These are phyloP conservation scores for Linnemannia schmuckeri DNA, from an alignment of 192 early-diverging fungal genomes.

Conservation along the genomic window DNA sequence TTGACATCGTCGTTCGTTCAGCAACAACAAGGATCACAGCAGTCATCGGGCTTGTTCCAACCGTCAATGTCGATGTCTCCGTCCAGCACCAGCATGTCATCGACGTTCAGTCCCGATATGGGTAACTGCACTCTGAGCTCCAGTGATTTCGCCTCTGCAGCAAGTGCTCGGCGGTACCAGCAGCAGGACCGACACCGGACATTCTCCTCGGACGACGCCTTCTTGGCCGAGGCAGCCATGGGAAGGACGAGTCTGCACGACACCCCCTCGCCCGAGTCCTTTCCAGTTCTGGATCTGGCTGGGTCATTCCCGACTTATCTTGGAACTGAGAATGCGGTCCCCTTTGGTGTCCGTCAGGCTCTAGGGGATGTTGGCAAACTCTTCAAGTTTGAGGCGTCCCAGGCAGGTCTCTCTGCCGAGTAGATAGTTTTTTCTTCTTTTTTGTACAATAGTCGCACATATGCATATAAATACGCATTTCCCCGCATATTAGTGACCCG, in stretches of 20 bases:
- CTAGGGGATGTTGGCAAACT: conserved; percentile 27
- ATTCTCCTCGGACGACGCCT: conserved; percentile 18
- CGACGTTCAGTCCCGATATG: conserved; percentile 25
- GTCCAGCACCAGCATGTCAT: conserved; percentile 19
- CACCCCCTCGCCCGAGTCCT: conserved; percentile 37
- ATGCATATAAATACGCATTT: background rate
- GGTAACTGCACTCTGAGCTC: background rate
- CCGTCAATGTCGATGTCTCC: conserved; percentile 22
- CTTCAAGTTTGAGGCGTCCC: conserved; percentile 34
- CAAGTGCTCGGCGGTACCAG: background rate
- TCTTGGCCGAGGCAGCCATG: conserved; percentile 21
- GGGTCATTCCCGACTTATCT: conserved; percentile 36
- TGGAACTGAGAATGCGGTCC: conserved; percentile 15
- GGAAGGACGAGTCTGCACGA: conserved; percentile 21
- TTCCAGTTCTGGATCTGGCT: conserved; percentile 33
- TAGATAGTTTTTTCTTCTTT: background rate
- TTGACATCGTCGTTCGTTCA: background rate
- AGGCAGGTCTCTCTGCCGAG: conserved; percentile 11
- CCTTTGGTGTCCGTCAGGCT: conserved; percentile 35
- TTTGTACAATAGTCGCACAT: background rate
- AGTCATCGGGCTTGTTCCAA: background rate
- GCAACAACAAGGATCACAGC: background rate
- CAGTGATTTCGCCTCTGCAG: background rate
- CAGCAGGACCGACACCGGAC: conserved; percentile 19
- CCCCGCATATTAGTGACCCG: background rate